These are phyloP conservation scores for Mallotus japonicus DNA, from an alignment of 441 rosid genomes.

Conservation along the genomic window DNA sequence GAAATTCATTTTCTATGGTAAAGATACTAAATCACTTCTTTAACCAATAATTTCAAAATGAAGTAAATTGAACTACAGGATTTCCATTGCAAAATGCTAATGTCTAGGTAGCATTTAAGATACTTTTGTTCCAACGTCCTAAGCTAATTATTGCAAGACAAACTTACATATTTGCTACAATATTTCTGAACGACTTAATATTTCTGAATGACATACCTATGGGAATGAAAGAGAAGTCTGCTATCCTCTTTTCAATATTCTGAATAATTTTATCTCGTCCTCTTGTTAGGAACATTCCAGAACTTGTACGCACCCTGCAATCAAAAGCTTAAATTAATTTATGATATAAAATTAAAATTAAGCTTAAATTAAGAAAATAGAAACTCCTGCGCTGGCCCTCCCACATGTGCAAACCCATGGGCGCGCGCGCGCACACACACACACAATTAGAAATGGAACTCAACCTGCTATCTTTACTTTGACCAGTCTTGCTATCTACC, in stretches of 20 bases:
- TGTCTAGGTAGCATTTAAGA: background rate
- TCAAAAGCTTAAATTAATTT: background rate
- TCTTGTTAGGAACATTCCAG: slow-evolving; percentile 82
- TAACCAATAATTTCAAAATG: background rate
- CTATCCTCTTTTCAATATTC: slow-evolving; percentile 80
- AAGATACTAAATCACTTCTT: background rate
- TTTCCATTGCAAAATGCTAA: background rate
- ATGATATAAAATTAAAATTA: background rate
- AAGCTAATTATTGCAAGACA: background rate
- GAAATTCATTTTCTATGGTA: background rate
- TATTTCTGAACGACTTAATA: background rate
- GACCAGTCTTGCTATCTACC: slow-evolving; percentile 77
- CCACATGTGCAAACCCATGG: no score
- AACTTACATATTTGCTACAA: background rate
- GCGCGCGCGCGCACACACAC: no score
- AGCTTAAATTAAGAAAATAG: background rate
- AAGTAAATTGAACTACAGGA: background rate
- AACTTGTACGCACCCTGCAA: slow-evolving; percentile 91
- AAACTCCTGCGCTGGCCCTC: background rate
- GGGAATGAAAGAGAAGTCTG: slow-evolving; percentile 81
- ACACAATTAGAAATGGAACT: no score
- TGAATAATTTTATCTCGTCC: slow-evolving; percentile 64
- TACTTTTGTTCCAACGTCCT: background rate
- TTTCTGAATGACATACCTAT: slow-evolving; percentile 46
- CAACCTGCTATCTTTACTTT: slow-evolving; percentile 87